Conservation (phyloP, 2,329 filamentous ascomycete genomes). For the Colletotrichum lentis region DNA sequence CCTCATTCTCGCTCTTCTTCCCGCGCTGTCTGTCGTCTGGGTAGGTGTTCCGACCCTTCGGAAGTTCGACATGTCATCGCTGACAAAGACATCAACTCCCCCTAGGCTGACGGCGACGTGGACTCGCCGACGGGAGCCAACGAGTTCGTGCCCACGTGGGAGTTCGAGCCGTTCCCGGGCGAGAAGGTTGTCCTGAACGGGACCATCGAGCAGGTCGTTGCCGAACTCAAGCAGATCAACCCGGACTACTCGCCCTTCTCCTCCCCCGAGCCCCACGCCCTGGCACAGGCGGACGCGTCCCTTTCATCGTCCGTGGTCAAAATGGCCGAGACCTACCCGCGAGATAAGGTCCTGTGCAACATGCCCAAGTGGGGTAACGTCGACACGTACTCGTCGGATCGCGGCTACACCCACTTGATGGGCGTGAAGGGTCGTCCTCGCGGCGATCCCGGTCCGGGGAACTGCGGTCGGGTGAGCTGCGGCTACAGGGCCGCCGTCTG, state of each 20-base stretch:
- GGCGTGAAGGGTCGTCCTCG: not conserved
- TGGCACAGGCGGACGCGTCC: no score
- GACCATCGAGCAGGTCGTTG: not conserved
- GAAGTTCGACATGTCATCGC: no score
- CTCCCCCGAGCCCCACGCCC: no score
- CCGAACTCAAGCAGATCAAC: slow-evolving; percentile 6
- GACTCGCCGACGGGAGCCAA: not conserved
- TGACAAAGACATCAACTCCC: not conserved
- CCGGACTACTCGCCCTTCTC: not conserved
- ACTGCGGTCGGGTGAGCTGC: slow-evolving; percentile 2
- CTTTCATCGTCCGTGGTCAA: not conserved
- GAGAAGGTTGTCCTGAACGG: not conserved
- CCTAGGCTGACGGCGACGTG: not conserved
- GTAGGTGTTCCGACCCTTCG: not conserved
- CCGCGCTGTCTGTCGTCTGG: not conserved
- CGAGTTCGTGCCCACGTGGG: not conserved
- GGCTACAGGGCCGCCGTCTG: not conserved
- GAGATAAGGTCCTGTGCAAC: not conserved
- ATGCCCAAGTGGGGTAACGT: not conserved
- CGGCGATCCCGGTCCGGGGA: not conserved
- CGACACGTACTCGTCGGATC: no score
- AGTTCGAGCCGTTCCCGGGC: not conserved
- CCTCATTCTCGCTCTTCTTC: not conserved
- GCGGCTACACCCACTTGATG: not conserved
- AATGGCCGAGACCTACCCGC: no score